phyloP scores from a whole-genome alignment of 805 yeast species.

The Candida jianshihensis region DNA sequence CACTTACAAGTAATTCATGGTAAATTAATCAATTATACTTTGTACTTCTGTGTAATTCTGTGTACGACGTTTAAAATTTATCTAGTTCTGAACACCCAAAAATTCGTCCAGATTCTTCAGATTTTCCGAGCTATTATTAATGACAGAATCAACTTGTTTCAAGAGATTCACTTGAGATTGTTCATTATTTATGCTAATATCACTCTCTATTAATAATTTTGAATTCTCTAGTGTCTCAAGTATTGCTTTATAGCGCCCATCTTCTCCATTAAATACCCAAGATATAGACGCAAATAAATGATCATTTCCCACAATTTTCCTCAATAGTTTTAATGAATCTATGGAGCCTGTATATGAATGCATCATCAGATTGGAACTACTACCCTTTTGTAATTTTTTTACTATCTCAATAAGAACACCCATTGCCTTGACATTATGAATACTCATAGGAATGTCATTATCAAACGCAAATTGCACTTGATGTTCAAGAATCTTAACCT shows the following conservation, averaged over 20 bases:
- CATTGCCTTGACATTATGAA: conserved; percentile 83
- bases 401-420: conserved; percentile 48
- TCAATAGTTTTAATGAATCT: conserved; percentile 54
- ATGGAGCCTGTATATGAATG: conserved; percentile 85
- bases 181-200: conserved; percentile 11
- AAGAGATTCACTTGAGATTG: conserved; percentile 3
- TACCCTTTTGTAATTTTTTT: conserved; percentile 8
- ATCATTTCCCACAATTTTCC: conserved; percentile 16
- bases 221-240: background rate
- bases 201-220: conserved; percentile 17
- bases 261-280: conserved; percentile 6
- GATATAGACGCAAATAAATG: conserved; percentile 11
- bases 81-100: background rate
- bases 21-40: too few species aligned
- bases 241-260: conserved; percentile 3
- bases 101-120: background rate
- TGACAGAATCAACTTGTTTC: background rate
- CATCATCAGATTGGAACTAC: conserved; percentile 43
- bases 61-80: too few species aligned
- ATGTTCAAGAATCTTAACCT: conserved; percentile 39
- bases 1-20: too few species aligned
- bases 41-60: too few species aligned
- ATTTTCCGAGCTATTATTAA: background rate
- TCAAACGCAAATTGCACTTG: conserved; percentile 51
- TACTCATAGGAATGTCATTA: conserved; percentile 46